Evolutionary conservation across 1,284 basidiomycete species (phyloP).

Genomic region (Ceratobasidium sp.): DNA sequence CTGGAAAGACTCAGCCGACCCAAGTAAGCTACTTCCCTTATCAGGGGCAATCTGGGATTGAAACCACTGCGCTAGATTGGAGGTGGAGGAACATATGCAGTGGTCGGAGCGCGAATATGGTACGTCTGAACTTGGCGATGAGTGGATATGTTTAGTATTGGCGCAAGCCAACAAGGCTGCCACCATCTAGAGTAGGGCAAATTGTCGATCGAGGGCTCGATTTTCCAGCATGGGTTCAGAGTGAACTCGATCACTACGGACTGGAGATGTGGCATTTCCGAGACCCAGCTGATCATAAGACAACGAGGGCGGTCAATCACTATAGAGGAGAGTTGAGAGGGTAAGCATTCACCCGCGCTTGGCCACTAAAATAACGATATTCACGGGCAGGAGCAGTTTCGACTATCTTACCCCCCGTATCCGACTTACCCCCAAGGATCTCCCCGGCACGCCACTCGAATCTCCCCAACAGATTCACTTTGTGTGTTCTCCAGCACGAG

Average conservation of each 20-base stretch:
- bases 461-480: constrained; percentile 77
- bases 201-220: constrained; percentile 84
- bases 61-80: no score
- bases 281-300: constrained; percentile 57
- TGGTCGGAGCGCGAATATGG: constrained; percentile 83
- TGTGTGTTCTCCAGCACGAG: constrained; percentile 81
- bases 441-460: constrained; percentile 60
- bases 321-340: constrained; percentile 76
- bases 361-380: neutral
- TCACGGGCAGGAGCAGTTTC: constrained; percentile 60
- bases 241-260: constrained; percentile 68
- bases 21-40: no score
- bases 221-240: constrained; percentile 68
- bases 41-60: constrained; percentile 6
- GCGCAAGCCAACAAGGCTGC: constrained; percentile 58
- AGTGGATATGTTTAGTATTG: neutral
- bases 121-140: constrained; percentile 45
- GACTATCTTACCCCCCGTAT: constrained; percentile 79
- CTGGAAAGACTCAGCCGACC: constrained; percentile 49
- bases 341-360: constrained; percentile 52
- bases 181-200: constrained; percentile 71
- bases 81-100: constrained; percentile 75
- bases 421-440: constrained; percentile 73
- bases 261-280: constrained; percentile 83
- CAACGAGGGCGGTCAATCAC: constrained; percentile 79